Evolutionary conservation across 2,329 filamentous ascomycete genomes (phyloP).

Genomic region (Cercospora sesami): DNA sequence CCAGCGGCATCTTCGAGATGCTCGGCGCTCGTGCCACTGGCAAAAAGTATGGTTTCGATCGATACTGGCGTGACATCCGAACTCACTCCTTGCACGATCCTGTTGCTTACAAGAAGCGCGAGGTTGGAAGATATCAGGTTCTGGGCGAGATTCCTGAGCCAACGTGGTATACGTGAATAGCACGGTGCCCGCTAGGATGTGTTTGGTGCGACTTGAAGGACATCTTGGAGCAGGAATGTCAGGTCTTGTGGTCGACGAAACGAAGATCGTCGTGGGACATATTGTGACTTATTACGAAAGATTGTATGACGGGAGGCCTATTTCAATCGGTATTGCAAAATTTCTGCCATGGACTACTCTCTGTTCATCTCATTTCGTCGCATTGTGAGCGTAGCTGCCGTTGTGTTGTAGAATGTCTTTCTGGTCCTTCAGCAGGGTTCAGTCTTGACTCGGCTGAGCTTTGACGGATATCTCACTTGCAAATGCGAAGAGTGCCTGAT

Average conservation of each 20-base stretch:
- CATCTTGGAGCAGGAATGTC: conserved; percentile 1
- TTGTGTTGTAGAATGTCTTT: neutral
- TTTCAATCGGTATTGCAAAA: neutral
- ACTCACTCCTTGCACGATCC: conserved; percentile 68
- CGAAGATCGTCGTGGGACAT: neutral
- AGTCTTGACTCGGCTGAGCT: neutral
- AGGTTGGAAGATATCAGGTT: conserved; percentile 60
- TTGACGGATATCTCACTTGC: neutral
- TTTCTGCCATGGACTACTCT: neutral
- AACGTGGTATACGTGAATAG: conserved; percentile 22
- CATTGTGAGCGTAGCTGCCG: neutral
- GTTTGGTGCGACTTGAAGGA: conserved; percentile 9
- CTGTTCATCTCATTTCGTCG: neutral
- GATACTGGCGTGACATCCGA: conserved; percentile 66
- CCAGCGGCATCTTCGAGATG: conserved; percentile 64
- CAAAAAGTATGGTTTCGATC: conserved; percentile 60
- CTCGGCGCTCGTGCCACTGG: conserved; percentile 61
- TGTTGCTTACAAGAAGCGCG: conserved; percentile 65
- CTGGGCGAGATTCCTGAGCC: conserved; percentile 41
- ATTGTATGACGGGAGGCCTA: neutral
- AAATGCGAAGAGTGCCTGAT: neutral
- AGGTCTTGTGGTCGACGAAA: neutral
- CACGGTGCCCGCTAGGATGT: conserved; percentile 11
- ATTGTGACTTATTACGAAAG: neutral
- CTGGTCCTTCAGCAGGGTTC: no score